phyloP scores from a whole-genome alignment of 495 filamentous ascomycete genomes.

The Chaetomium cochliodes region DNA sequence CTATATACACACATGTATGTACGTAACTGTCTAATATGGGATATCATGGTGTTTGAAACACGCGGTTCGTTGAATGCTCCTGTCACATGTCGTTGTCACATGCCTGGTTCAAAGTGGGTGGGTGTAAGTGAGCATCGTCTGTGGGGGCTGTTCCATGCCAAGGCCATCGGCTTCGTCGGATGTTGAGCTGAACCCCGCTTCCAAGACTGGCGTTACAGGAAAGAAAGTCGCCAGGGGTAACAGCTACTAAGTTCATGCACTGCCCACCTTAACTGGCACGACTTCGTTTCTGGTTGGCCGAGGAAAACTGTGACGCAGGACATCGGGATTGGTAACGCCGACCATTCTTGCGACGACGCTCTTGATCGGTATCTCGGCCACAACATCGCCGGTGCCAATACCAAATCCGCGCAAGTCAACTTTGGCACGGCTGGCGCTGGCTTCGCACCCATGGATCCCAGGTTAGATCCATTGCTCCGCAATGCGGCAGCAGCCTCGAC shows the following conservation, averaged over 20 bases:
- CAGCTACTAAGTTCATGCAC: too few species aligned
- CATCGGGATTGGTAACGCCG: background rate
- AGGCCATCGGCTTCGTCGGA: too few species aligned
- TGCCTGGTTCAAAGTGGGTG: background rate
- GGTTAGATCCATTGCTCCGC: constrained; percentile 20
- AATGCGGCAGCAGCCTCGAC: constrained; percentile 1
- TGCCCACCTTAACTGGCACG: too few species aligned
- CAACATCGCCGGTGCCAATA: constrained; percentile 20
- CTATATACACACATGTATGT: constrained; percentile 17
- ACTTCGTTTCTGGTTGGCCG: too few species aligned
- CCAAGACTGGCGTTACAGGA: too few species aligned
- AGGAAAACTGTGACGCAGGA: background rate
- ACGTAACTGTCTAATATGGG: constrained; percentile 21
- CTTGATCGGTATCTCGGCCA: constrained; percentile 27
- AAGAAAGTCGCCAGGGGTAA: too few species aligned
- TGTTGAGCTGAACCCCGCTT: too few species aligned
- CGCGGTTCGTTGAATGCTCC: background rate
- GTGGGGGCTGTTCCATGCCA: too few species aligned
- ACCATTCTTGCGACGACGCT: constrained; percentile 15
- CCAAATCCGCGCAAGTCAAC: background rate
- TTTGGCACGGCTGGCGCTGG: background rate
- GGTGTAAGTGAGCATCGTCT: too few species aligned
- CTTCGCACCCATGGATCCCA: constrained; percentile 12
- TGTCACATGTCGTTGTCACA: background rate
- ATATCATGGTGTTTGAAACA: background rate